Conservation (phyloP, 2,329 filamentous ascomycete genomes). For the Ophiobolus disseminans region DNA sequence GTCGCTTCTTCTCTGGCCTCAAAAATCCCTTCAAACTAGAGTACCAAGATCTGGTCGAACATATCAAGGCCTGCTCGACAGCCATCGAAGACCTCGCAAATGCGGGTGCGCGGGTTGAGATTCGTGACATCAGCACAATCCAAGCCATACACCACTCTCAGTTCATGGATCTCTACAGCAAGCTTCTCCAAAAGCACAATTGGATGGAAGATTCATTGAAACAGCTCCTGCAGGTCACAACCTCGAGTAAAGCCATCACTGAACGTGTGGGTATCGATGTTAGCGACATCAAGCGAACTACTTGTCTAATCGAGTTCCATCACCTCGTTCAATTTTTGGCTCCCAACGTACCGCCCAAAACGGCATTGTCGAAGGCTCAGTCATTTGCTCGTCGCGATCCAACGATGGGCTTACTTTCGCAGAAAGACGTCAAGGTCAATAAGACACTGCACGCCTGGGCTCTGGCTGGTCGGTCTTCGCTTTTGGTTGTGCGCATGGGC, state of each 20-base stretch:
- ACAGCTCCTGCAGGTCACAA: not conserved
- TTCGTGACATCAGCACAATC: conserved; percentile 2
- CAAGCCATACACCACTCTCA: conserved; percentile 1
- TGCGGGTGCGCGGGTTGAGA: conserved; percentile 3
- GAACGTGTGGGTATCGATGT: not conserved
- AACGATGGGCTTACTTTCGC: not conserved
- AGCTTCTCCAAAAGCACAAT: not conserved
- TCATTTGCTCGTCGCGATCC: conserved; percentile 3
- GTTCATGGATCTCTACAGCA: not conserved
- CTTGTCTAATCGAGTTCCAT: conserved; percentile 10
- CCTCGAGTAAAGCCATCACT: not conserved
- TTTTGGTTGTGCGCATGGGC: conserved; percentile 6
- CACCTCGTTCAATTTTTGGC: conserved; percentile 4
- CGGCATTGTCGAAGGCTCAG: not conserved
- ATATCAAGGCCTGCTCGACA: conserved; percentile 8
- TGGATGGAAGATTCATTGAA: not conserved
- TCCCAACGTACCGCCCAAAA: not conserved
- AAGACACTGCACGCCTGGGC: not conserved
- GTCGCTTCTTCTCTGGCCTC: conserved; percentile 8
- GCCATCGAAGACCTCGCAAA: conserved; percentile 11
- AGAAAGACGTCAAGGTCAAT: not conserved
- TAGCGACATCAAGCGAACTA: not conserved
- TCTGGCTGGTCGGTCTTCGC: not conserved
- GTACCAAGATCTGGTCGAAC: conserved; percentile 16
- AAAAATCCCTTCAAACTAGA: conserved; percentile 13